phyloP scores from a whole-genome alignment of 2,329 filamentous ascomycete genomes.

The Neophaeococcomyces mojaviensis region DNA sequence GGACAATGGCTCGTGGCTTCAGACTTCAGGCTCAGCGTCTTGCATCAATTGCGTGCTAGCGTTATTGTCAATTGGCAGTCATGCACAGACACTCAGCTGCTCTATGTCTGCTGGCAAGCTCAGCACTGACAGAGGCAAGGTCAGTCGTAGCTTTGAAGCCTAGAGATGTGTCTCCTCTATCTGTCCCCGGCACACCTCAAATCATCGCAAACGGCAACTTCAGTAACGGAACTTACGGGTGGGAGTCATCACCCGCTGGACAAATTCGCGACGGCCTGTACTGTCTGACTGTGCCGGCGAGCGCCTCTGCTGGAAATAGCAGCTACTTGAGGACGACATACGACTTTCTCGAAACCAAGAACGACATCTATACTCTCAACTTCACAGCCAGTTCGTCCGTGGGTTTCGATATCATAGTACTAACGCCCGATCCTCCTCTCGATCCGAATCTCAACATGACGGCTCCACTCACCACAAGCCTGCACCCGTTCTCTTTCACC shows the following conservation, averaged over 20 bases:
- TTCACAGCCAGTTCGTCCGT: constrained; percentile 6
- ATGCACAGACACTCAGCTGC: not conserved
- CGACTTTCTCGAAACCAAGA: constrained; percentile 4
- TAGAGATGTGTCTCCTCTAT: constrained; percentile 2
- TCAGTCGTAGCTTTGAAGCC: not conserved
- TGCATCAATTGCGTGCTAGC: no score
- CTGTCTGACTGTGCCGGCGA: not conserved
- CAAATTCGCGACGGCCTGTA: constrained; percentile 4
- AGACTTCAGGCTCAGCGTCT: no score
- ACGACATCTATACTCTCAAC: constrained; percentile 6
- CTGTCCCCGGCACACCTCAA: constrained; percentile 2
- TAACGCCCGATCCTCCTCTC: constrained; percentile 4
- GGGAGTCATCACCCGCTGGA: constrained; percentile 3
- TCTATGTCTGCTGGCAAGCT: not conserved
- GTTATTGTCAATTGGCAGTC: no score
- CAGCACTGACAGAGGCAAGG: not conserved
- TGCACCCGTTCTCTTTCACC: constrained; percentile 6
- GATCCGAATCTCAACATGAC: constrained; percentile 5
- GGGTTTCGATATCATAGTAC: constrained; percentile 2
- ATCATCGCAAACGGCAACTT: constrained; percentile 4
- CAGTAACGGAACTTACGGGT: constrained; percentile 4
- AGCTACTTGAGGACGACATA: constrained; percentile 6
- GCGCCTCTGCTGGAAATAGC: not conserved
- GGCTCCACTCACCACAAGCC: not conserved
- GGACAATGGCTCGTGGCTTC: no score